A percentile compares a stretch with the other conserved stretches of the same genome.
phyloP scores from a whole-genome alignment of 495 filamentous ascomycete genomes.

The Parathielavia hyrcaniae region DNA sequence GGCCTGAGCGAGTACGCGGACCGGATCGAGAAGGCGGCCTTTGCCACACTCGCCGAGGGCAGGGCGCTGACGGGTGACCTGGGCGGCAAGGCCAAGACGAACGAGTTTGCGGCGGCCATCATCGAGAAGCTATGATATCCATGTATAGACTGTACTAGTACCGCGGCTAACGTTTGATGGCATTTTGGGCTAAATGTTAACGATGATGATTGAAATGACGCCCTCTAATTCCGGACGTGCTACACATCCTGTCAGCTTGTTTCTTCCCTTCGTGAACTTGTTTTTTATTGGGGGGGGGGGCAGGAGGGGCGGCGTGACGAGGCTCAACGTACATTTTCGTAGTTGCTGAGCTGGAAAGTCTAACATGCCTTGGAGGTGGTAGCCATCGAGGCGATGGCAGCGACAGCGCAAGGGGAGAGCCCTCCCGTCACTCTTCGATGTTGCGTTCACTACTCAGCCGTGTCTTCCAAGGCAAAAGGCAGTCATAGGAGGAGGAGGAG shows the following conservation, averaged over 20 bases:
- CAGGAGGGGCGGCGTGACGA: no score
- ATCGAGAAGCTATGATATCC: slow-evolving; percentile 65
- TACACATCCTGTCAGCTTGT: no score
- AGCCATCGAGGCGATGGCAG: no score
- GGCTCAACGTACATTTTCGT: no score
- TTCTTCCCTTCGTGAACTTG: no score
- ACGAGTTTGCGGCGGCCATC: slow-evolving; percentile 86
- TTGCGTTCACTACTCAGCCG: no score
- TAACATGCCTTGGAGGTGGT: no score
- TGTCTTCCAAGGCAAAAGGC: neutral
- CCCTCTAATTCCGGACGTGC: neutral
- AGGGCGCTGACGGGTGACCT: slow-evolving; percentile 93
- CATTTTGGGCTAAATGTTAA: slow-evolving; percentile 15
- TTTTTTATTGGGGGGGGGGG: no score
- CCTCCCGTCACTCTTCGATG: neutral
- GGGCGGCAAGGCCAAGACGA: slow-evolving; percentile 87
- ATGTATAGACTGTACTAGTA: slow-evolving; percentile 25
- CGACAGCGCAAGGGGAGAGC: no score
- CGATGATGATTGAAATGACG: slow-evolving; percentile 20
- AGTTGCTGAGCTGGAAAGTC: neutral
- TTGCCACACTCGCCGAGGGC: slow-evolving; percentile 89
- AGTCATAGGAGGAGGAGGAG: no score
- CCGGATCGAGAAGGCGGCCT: slow-evolving; percentile 88
- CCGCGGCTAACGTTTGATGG: slow-evolving; percentile 11
- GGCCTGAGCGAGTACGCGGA: slow-evolving; percentile 74